Evolutionary conservation across 2,329 filamentous ascomycete genomes (phyloP), one percentile per base, ranked within the genome.

Genomic region (Exophiala mesophila): DNA sequence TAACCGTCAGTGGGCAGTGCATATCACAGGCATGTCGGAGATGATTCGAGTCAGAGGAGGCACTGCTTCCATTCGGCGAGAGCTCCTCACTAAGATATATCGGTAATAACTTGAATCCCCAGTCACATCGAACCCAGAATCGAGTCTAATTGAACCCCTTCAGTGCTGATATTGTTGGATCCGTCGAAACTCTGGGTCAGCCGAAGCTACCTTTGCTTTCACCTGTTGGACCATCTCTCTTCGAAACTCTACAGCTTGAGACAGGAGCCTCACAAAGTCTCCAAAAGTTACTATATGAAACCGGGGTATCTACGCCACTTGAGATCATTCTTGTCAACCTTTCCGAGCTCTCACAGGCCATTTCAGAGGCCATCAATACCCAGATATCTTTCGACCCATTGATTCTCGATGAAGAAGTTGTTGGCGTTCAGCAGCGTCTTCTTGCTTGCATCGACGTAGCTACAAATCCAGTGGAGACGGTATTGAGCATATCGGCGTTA

Each of bases 31-130:
- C 2, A 49, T 53, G 42, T 47, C 45, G 15, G 44, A 46, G 24
- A 53, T 53, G 50, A 36, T 53, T 10, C 41, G 42, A 5, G 31
- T 29, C 34, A 31, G 50, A 39, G 50, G 50, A 12, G 50, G 50
- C 2, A 39, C 51, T 2, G 9, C 29, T 8, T 28, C 42, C 3
- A 45, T 53, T 9, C 34, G 13, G 26, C 33, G 31, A 4, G 36
- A 29, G 9, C 30, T 47, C 39, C 47, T 39, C 23, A 44, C 46
- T 32, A 51, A 53, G 32, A 43, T 53, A 17, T 47, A 47, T 29
- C 45, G 48, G 32, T 34, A 26, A n/a, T n/a, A n/a, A n/a, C n/a
- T n/a, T n/a, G n/a, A n/a, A n/a, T n/a, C n/a, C n/a, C n/a, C n/a
- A n/a, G n/a, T n/a, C n/a, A n/a, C n/a, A n/a, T n/a, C n/a, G n/a